Evolutionary conservation across 495 filamentous ascomycete species (phyloP).

Genomic region (Penicillium simplicissimum): DNA sequence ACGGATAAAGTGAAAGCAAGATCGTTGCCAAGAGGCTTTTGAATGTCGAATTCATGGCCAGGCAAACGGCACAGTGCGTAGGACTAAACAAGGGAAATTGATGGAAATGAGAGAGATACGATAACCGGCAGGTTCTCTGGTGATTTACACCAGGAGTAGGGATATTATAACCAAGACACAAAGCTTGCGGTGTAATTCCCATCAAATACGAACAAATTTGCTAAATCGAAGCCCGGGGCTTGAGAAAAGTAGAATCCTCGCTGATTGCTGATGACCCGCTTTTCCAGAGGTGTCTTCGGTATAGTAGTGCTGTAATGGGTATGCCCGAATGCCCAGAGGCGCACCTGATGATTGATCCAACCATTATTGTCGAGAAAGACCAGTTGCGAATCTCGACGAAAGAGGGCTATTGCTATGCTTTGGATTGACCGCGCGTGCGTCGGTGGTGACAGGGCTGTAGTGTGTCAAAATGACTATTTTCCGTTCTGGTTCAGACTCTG

Average conservation of each 20-base stretch:
- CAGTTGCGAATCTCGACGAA: constrained; percentile 46
- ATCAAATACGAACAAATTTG: constrained; percentile 20
- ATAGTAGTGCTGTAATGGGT: constrained; percentile 56
- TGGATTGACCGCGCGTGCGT: constrained; percentile 40
- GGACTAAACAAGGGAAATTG: too few relatives aligned
- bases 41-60: too few relatives aligned
- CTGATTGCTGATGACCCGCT: constrained; percentile 40
- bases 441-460: constrained; percentile 45
- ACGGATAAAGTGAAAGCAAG: too few relatives aligned
- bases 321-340: constrained; percentile 59
- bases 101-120: too few relatives aligned
- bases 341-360: constrained; percentile 45
- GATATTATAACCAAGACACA: too few relatives aligned
- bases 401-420: constrained; percentile 42
- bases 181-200: too few relatives aligned
- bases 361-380: constrained; percentile 46
- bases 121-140: too few relatives aligned
- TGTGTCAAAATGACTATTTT: constrained; percentile 55
- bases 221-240: constrained; percentile 28
- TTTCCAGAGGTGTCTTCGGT: constrained; percentile 27
- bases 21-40: too few relatives aligned
- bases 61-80: too few relatives aligned
- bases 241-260: constrained; percentile 41
- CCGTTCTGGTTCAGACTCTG: constrained; percentile 32
- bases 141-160: too few relatives aligned